Evolutionary conservation across 768 basidiomycete genomes (phyloP), one percentile per base, ranked within the genome.

Genomic region (Amanita fuliginea): DNA sequence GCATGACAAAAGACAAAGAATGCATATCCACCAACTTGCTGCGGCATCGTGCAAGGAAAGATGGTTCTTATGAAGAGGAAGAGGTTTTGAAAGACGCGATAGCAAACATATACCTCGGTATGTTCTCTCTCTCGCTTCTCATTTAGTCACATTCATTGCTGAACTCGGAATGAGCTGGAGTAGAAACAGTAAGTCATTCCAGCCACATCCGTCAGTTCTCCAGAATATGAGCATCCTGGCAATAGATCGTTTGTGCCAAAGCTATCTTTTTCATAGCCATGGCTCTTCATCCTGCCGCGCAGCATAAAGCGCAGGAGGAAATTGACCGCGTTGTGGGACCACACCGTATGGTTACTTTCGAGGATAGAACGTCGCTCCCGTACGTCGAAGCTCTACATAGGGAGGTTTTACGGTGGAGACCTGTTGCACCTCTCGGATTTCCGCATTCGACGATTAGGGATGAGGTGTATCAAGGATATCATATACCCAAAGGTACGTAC

Each of bases 241-340:
- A 10, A 5, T 4, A 42, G 41, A 22, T 26, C 22, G 3, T 13
- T 11, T 26, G 24, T 26, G 24, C 42, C 10, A 5, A 24, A n/a
- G 7, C n/a, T 0, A 18, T 52, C 9, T 52, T 54, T 30, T 26
- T 56, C 10, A 19, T 56, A 1, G 36, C 42, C 6, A 46, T 56
- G 51, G 40, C 46, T 3, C 46, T 46, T 21, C 51, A 54, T 24
- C 56, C 48, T 19, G 35, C 43, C 9, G 46, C 49, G 30, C 56
- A 54, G 18, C 19, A 35, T 9, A 37, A 36, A 21, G 53, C 46
- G 13, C 53, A 53, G 42, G 45, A 42, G 13, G 56, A 56, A 42
- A 42, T 56, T 10, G 56, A 56, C 37, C 10, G 19, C 3, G 51
- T 54, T 21, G 42, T 56, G 11, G 56, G 51, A 2, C 21, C 53